Evolutionary conservation across 768 basidiomycete genomes (phyloP), one percentile per base, ranked within the genome.

Genomic region (Tulasnella sp.): DNA sequence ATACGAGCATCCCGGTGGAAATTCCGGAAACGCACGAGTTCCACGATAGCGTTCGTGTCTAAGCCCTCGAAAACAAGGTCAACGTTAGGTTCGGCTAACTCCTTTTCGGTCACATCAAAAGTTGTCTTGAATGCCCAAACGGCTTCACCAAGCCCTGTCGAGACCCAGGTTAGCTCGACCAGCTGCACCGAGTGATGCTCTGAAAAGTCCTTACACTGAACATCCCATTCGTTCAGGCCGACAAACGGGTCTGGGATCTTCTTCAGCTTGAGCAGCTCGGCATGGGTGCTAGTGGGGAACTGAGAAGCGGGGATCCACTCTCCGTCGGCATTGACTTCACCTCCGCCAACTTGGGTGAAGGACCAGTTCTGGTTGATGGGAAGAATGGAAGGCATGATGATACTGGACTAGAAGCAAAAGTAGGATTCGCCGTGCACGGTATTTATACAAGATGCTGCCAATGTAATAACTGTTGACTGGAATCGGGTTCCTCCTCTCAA

Each of bases 31-130:
- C 90, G 85, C 82, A 93, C 95, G 80, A 97, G 85, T 42, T 85
- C 85, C 58, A 96, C 88, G n/a, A 86, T 87, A 2, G 93, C 91
- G 83, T 96, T 97, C 0, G 96, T 98, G 83, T 98, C 97, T 27
- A 98, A 85, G 24, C 97, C 97, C 16, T 97, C 95, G 80, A 97
- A 96, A 10, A 96, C 88, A 24, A 98, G 86, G 84, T 97, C 95
- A 40, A 88, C 86, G 76, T 92, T 88, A 3, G 87, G 81, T 2
- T 86, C 84, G 0, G 82, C 81, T 24, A 91, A 84, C 71, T 91
- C 89, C 24, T 84, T 84, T 24, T 88, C 86, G 2, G 87, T 86
- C 27, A 91, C 86, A 7, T 84, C 83, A 83, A 98, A 92, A 1
- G 83, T 86, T 4, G 91, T 92, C 83, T 89, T 92, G 88, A 97